Conservation (phyloP, 306 rosid genomes). For the Carpinus viminea region DNA sequence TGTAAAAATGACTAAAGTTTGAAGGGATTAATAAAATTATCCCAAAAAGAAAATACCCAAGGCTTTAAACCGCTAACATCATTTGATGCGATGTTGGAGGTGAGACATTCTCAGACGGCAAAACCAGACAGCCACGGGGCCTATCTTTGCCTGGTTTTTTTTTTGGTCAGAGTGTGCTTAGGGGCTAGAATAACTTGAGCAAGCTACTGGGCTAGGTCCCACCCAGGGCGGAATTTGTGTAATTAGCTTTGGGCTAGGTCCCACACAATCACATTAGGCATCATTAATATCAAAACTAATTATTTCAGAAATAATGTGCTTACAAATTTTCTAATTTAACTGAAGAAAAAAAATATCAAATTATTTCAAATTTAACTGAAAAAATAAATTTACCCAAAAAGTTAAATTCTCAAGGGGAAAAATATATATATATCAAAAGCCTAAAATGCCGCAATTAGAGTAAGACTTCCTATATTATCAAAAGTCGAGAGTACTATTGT, state of each 20-base stretch:
- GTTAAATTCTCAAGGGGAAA: constrained; percentile 18
- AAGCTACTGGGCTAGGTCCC: too few species aligned
- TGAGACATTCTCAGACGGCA: too few species aligned
- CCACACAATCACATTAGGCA: background rate
- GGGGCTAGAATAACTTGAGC: too few species aligned
- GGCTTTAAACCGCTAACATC: too few species aligned
- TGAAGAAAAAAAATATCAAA: background rate
- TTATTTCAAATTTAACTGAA: background rate
- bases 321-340: background rate
- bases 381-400: constrained; percentile 16
- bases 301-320: background rate
- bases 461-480: background rate
- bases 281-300: background rate
- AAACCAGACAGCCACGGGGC: too few species aligned
- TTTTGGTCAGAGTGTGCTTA: too few species aligned
- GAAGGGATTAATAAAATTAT: too few species aligned
- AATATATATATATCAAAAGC: constrained; percentile 10
- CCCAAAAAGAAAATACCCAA: too few species aligned
- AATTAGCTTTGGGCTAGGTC: background rate
- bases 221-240: background rate
- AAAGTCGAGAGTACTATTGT: constrained; percentile 15
- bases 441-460: constrained; percentile 39
- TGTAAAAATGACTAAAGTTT: too few species aligned
- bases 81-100: too few species aligned
- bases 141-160: too few species aligned